Evolutionary conservation across 805 yeast genomes (phyloP).

Genomic region (Wickerhamiella parazyma): DNA sequence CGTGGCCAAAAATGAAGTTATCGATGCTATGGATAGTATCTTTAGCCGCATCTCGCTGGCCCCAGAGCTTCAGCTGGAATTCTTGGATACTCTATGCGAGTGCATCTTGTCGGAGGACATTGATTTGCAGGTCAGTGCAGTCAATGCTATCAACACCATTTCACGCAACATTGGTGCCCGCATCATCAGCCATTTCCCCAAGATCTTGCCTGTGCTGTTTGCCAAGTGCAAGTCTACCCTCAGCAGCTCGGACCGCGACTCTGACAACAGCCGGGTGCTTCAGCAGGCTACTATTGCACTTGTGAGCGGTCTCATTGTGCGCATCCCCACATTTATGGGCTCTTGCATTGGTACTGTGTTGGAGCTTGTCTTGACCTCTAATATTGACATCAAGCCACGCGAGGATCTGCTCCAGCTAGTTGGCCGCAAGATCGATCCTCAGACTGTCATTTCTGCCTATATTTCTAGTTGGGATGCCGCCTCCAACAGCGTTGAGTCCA

Average conservation of each 20-base stretch:
- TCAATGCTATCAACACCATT: slow-evolving; percentile 56
- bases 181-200: slow-evolving; percentile 71
- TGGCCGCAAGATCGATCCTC: slow-evolving; percentile 52
- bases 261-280: slow-evolving; percentile 28
- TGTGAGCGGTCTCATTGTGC: slow-evolving; percentile 59
- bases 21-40: slow-evolving; percentile 33
- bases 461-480: slow-evolving; percentile 47
- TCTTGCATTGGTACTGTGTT: slow-evolving; percentile 55
- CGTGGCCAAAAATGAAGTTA: slow-evolving; percentile 14
- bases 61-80: slow-evolving; percentile 29
- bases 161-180: slow-evolving; percentile 72
- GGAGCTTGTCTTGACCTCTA: slow-evolving; percentile 31
- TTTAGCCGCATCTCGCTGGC: slow-evolving; percentile 41
- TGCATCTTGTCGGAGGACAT: slow-evolving; percentile 44
- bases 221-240: slow-evolving; percentile 38
- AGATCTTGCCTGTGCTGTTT: slow-evolving; percentile 64
- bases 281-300: slow-evolving; percentile 63
- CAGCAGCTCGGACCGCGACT: slow-evolving; percentile 17
- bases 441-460: slow-evolving; percentile 47
- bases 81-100: slow-evolving; percentile 37
- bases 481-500: slow-evolving; percentile 26
- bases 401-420: slow-evolving; percentile 37
- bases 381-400: slow-evolving; percentile 46
- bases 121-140: slow-evolving; percentile 59
- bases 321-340: slow-evolving; percentile 73